Base-by-base conservation (phyloP, 139 green algal species). In the Coelastrella sp. region DNA sequence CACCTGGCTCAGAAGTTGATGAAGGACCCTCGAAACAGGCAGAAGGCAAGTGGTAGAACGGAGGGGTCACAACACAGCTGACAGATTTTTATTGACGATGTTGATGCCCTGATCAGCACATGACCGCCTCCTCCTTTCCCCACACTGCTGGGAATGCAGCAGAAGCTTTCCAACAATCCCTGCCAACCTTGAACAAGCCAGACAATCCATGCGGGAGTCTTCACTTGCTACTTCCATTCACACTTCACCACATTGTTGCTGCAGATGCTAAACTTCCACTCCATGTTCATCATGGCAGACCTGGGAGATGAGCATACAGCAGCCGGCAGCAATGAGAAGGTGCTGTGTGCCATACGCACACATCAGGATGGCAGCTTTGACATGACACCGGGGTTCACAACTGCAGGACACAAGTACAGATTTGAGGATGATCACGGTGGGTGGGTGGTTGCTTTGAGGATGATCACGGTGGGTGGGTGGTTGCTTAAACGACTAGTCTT, bases 281-380 rank as follows among this genome's bases (percentile, higher is more conserved):
- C 89, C 54, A 96, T 96, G 94, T 95, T 94, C 93, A 91, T 96
- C 75, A 92, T 96, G 93, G 94, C 92, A 22, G 93, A 95, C 89
- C 89, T 96, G 65, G 93, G 87, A 0, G 85, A 89, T 8, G 92
- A 94, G 80, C 23, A 58, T 20, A 91, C 87, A 17, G 54, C 22
- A 10, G 83, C 73, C 0, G 61, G 76, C 59, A 61, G 13, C 17
- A 86, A 87, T 56, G 90, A 94, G 65, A 91, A 91, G 87, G 88
- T 95, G 54, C 90, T 96, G 58, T 92, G 94, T 54, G 81, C 74
- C 14, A 86, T 96, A 74, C 90, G 91, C 16, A 91, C 93, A 22
- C 94, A 95, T 90, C 83, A 92, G 2, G 91, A 95, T 57, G 94
- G 94, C 81, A 94, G 92, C 80, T 95, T 96, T 85, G 93, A 95